Conservation (phyloP, 257 asterid species). For the Parsonsia alboflavescens region DNA sequence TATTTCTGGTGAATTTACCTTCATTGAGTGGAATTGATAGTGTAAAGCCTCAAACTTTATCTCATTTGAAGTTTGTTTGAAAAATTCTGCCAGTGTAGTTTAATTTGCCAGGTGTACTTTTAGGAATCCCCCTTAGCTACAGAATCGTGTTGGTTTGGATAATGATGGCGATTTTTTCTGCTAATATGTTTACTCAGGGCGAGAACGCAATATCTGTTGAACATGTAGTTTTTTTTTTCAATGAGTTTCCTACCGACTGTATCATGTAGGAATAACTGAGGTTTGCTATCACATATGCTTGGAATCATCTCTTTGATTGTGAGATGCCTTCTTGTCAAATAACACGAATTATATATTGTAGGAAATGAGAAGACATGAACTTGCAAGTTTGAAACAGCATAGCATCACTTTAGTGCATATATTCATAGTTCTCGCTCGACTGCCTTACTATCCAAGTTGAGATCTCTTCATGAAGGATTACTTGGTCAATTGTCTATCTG, state of each 20-base stretch:
- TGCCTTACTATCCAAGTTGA: not conserved
- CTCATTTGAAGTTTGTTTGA: not conserved
- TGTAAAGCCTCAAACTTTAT: not conserved
- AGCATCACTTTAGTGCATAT: not conserved
- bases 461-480: not conserved
- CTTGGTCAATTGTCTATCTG: not conserved
- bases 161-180: not conserved
- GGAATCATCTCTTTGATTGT: not conserved
- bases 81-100: too few relatives aligned
- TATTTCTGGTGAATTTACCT: not conserved
- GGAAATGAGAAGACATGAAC: not conserved
- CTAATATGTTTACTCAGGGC: not conserved
- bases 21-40: not conserved
- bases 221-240: not conserved
- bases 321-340: not conserved
- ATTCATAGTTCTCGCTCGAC: not conserved
- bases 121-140: not conserved
- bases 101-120: not conserved
- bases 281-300: not conserved
- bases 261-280: not conserved
- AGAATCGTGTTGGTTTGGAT: too few relatives aligned
- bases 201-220: not conserved
- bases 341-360: not conserved
- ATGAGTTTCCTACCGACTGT: not conserved
- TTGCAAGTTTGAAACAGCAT: not conserved